phyloP scores from a whole-genome alignment of 116 monocot genomes.

The Cymodocea nodosa region DNA sequence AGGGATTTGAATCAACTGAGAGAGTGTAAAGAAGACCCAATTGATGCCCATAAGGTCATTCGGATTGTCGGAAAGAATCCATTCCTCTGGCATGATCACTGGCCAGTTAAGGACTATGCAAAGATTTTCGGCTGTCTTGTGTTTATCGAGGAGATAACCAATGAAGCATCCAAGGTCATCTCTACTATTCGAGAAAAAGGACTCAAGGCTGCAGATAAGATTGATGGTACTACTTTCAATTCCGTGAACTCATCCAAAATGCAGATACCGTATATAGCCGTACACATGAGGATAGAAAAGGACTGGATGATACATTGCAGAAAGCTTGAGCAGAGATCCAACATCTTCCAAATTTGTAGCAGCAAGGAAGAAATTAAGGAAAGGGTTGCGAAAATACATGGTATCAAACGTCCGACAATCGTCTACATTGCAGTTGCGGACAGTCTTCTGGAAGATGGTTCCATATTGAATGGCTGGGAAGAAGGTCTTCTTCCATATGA shows the following conservation, averaged over 20 bases:
- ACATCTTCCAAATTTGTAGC: slow-evolving; percentile 69
- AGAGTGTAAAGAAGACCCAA: slow-evolving; percentile 20
- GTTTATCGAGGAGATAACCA: slow-evolving; percentile 63
- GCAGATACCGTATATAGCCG: slow-evolving; percentile 53
- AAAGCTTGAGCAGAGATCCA: slow-evolving; percentile 52
- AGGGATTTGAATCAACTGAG: slow-evolving; percentile 64
- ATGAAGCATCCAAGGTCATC: slow-evolving; percentile 48
- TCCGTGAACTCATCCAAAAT: background rate
- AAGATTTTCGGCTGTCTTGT: slow-evolving; percentile 62
- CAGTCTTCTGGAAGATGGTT: slow-evolving; percentile 60
- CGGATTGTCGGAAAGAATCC: slow-evolving; percentile 66
- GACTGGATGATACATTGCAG: slow-evolving; percentile 99
- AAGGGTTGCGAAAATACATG: slow-evolving; percentile 32
- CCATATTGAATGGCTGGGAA: slow-evolving; percentile 58
- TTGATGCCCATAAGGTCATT: slow-evolving; percentile 45
- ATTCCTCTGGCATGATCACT: slow-evolving; percentile 95
- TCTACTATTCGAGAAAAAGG: slow-evolving; percentile 45
- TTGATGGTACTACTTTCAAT: slow-evolving; percentile 1
- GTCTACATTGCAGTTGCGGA: slow-evolving; percentile 89
- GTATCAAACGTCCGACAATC: slow-evolving; percentile 31
- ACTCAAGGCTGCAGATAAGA: slow-evolving; percentile 15
- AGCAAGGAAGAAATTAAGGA: slow-evolving; percentile 67
- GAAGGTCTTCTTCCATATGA: slow-evolving; percentile 67
- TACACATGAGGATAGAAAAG: slow-evolving; percentile 92
- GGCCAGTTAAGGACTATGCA: slow-evolving; percentile 68